phyloP scores from a whole-genome alignment of 2,329 filamentous ascomycete genomes.

The Xylaria sp. region DNA sequence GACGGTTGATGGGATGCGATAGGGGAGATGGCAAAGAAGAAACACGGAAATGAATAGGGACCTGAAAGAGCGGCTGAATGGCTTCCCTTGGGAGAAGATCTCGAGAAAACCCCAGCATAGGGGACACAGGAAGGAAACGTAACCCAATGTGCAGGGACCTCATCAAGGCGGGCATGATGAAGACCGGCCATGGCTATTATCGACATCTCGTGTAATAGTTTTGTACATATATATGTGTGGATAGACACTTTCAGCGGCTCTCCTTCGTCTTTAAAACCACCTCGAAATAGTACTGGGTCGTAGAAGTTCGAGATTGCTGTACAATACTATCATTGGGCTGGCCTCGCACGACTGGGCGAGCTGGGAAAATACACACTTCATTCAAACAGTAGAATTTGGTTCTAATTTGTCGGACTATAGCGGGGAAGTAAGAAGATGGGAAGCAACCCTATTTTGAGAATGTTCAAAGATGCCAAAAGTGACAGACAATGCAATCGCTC shows the following conservation, averaged over 20 bases:
- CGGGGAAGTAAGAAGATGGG: background rate
- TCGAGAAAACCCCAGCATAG: background rate
- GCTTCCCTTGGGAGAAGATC: background rate
- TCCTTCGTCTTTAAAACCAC: background rate
- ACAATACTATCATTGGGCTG: background rate
- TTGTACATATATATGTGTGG: constrained; percentile 15
- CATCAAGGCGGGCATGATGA: background rate
- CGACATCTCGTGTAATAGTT: background rate
- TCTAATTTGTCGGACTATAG: background rate
- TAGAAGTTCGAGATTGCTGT: background rate
- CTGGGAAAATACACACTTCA: background rate
- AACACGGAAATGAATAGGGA: background rate
- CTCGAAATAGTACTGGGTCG: background rate
- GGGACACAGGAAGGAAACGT: background rate
- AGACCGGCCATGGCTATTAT: background rate
- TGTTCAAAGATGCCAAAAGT: too few species aligned
- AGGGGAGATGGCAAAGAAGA: background rate
- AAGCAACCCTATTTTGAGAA: too few species aligned
- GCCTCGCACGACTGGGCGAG: background rate
- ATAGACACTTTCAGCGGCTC: constrained; percentile 5
- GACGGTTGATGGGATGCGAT: background rate
- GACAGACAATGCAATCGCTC: too few species aligned
- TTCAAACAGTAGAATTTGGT: background rate
- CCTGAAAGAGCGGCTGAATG: background rate
- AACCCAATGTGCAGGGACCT: background rate